phyloP scores from a whole-genome alignment of 768 basidiomycete species.

The Amanita subjunquillea region DNA sequence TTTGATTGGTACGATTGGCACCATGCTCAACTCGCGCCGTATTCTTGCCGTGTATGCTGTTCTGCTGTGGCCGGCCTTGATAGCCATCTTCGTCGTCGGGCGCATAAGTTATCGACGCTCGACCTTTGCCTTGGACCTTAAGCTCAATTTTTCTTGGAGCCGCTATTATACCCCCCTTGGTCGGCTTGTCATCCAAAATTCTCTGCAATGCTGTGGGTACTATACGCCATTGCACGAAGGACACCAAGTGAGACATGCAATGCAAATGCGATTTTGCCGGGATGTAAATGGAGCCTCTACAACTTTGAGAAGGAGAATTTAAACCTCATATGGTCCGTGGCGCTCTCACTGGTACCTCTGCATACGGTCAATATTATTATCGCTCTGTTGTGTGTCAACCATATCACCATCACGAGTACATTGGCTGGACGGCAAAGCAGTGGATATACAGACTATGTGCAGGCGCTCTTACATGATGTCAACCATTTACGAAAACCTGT shows the following conservation, averaged over 20 bases:
- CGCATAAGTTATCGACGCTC: slow-evolving; percentile 56
- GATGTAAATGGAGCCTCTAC: slow-evolving; percentile 53
- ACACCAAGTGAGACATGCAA: slow-evolving; percentile 50
- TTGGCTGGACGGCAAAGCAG: not conserved
- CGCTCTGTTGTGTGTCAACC: slow-evolving; percentile 59
- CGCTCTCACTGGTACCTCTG: slow-evolving; percentile 47
- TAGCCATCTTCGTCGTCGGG: slow-evolving; percentile 48
- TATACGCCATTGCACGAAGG: slow-evolving; percentile 49
- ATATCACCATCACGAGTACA: slow-evolving; percentile 29
- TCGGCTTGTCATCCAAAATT: slow-evolving; percentile 48
- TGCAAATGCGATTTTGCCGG: slow-evolving; percentile 49
- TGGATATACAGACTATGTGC: not conserved
- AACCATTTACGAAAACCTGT: slow-evolving; percentile 10
- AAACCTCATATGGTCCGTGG: slow-evolving; percentile 32
- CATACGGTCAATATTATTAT: slow-evolving; percentile 51
- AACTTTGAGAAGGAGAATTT: slow-evolving; percentile 42
- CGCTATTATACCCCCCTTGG: slow-evolving; percentile 46
- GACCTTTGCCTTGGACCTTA: slow-evolving; percentile 51
- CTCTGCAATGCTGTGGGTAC: slow-evolving; percentile 58
- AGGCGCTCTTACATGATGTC: not conserved
- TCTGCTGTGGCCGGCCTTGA: slow-evolving; percentile 55
- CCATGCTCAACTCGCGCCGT: slow-evolving; percentile 56
- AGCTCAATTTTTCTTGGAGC: slow-evolving; percentile 61
- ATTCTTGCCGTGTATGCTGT: slow-evolving; percentile 58
- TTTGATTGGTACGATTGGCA: slow-evolving; percentile 48